Percentiles rank a stretch among this genome's conserved stretches.
phyloP scores from a whole-genome alignment of 139 green algal genomes.

The Haematococcus lacustris region DNA sequence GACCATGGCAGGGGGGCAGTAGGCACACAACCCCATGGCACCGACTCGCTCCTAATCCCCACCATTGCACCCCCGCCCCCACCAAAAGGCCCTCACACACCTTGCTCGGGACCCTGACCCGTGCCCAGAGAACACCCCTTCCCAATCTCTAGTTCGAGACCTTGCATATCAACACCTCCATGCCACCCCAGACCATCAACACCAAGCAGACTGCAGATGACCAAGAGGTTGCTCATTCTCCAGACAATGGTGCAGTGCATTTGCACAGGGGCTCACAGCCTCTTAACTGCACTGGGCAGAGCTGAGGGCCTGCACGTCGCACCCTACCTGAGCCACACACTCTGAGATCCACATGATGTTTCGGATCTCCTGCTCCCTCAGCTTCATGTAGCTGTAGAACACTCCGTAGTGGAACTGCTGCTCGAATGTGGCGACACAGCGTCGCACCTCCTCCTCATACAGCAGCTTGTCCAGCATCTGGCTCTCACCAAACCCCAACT shows the following conservation, averaged over 20 bases:
- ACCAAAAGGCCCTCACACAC: no score
- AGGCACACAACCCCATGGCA: neutral
- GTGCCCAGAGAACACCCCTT: no score
- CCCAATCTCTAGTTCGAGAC: neutral
- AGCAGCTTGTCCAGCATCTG: slow-evolving; percentile 92
- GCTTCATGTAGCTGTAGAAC: slow-evolving; percentile 86
- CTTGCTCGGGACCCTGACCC: no score
- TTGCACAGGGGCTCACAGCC: no score
- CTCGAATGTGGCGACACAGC: slow-evolving; percentile 71
- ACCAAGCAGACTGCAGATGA: no score
- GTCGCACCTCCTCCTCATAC: slow-evolving; percentile 87
- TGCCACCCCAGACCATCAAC: neutral
- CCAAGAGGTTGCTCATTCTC: no score
- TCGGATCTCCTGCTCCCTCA: slow-evolving; percentile 88
- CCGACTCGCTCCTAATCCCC: neutral
- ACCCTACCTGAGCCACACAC: slow-evolving; percentile 64
- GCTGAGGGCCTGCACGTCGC: no score
- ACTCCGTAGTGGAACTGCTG: slow-evolving; percentile 92
- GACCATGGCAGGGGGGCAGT: neutral
- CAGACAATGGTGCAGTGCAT: no score
- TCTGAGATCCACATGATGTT: slow-evolving; percentile 95
- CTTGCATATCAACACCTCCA: neutral
- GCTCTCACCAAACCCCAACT: slow-evolving; percentile 80
- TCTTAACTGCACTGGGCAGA: no score
- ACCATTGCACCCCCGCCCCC: neutral